Conservation (phyloP, 2,329 filamentous ascomycete species). For the Colletotrichum navitas region DNA sequence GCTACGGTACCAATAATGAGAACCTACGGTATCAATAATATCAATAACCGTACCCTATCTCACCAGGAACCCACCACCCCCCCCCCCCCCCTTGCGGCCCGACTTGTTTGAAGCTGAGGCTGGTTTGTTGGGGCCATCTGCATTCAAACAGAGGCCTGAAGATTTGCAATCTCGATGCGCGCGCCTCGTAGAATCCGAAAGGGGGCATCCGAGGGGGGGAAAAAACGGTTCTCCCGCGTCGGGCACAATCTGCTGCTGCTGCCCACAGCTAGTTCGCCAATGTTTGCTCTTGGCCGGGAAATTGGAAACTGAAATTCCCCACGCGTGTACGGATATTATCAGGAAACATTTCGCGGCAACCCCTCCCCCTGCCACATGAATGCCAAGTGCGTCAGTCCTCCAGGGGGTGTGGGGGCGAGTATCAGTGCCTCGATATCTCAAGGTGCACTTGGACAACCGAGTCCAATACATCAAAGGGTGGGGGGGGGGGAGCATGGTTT, state of each 20-base stretch:
- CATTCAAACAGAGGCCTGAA: not conserved
- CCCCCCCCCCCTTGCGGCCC: too few relatives aligned
- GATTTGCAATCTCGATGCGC: not conserved
- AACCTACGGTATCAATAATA: too few relatives aligned
- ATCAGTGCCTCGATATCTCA: not conserved
- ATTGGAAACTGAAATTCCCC: not conserved
- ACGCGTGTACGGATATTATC: too few relatives aligned
- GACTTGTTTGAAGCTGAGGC: not conserved
- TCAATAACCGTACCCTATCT: too few relatives aligned
- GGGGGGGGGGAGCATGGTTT: too few relatives aligned
- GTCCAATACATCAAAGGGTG: not conserved
- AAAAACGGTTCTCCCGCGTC: not conserved
- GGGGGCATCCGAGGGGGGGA: not conserved
- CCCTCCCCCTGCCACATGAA: not conserved
- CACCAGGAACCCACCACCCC: too few relatives aligned
- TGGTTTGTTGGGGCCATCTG: not conserved
- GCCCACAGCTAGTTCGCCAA: not conserved
- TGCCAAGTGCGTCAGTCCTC: not conserved
- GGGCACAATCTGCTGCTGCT: not conserved
- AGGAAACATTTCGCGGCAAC: too few relatives aligned
- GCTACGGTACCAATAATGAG: too few relatives aligned
- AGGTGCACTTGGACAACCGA: not conserved
- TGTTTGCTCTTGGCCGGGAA: not conserved
- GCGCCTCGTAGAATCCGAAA: not conserved
- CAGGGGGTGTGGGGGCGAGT: not conserved